phyloP scores from a whole-genome alignment of 345 rosid species.

The Moringa oleifera region DNA sequence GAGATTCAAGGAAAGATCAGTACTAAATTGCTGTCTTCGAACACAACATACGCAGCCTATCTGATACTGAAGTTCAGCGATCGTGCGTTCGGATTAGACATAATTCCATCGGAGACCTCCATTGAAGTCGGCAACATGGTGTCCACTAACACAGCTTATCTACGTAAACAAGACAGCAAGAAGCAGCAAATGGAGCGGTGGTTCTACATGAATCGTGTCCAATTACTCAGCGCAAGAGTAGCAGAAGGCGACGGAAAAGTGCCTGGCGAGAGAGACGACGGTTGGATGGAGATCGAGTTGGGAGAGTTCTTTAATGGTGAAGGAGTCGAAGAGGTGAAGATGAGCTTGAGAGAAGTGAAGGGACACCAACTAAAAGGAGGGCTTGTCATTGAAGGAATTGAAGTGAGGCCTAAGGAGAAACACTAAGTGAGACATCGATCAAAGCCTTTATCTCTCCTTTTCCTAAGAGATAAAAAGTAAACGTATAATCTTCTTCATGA shows the following conservation, averaged over 20 bases:
- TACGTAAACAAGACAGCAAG: too few relatives aligned
- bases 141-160: background rate
- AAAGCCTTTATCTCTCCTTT: too few relatives aligned
- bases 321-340: slow-evolving; percentile 31
- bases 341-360: slow-evolving; percentile 65
- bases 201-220: too few relatives aligned
- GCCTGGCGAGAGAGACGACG: slow-evolving; percentile 37
- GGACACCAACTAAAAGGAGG: slow-evolving; percentile 77
- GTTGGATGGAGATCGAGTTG: slow-evolving; percentile 77
- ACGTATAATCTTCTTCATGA: too few relatives aligned
- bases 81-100: slow-evolving; percentile 47
- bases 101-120: slow-evolving; percentile 37
- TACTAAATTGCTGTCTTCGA: slow-evolving; percentile 29
- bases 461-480: too few relatives aligned
- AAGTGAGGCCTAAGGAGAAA: slow-evolving; percentile 74
- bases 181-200: too few relatives aligned
- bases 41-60: slow-evolving; percentile 49
- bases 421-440: too few relatives aligned
- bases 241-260: background rate
- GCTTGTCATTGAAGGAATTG: slow-evolving; percentile 66
- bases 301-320: slow-evolving; percentile 52
- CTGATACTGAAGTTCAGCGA: slow-evolving; percentile 31
- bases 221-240: too few relatives aligned
- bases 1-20: slow-evolving; percentile 37
- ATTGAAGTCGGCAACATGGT: slow-evolving; percentile 20